Evolutionary conservation across 129 eudicot genomes (phyloP).

Genomic region (Ambrosia trifida): DNA sequence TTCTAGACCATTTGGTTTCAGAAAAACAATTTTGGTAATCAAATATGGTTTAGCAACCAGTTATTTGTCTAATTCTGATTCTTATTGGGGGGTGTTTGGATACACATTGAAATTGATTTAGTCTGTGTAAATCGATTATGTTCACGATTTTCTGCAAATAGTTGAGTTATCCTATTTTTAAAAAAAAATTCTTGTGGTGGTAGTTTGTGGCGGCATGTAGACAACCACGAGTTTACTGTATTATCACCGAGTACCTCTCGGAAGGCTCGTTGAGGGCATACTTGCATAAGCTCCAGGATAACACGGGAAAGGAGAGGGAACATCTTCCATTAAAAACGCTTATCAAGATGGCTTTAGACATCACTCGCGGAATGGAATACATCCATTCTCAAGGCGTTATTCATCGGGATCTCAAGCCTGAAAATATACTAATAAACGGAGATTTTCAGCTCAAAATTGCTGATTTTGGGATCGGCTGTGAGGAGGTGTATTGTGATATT

Average conservation of each 20-base stretch:
- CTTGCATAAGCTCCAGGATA: constrained; percentile 78
- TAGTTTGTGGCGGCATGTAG: constrained; percentile 82
- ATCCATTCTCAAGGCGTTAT: constrained; percentile 87
- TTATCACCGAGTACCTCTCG: constrained; percentile 77
- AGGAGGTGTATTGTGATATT: constrained; percentile 64
- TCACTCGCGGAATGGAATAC: constrained; percentile 89
- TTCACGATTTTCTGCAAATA: neutral
- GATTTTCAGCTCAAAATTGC: constrained; percentile 82
- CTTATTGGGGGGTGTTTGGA: neutral
- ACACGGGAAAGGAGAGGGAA: constrained; percentile 34
- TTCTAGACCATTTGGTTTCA: too few species aligned
- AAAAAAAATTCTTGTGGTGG: neutral
- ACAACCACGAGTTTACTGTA: constrained; percentile 77
- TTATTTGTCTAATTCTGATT: too few species aligned
- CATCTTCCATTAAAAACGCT: constrained; percentile 54
- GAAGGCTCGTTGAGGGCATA: constrained; percentile 88
- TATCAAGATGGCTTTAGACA: constrained; percentile 69
- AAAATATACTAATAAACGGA: constrained; percentile 66
- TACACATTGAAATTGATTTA: neutral
- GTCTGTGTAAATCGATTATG: neutral
- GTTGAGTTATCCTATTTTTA: neutral
- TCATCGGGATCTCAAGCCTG: constrained; percentile 93
- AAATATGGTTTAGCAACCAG: too few species aligned
- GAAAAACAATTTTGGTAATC: too few species aligned
- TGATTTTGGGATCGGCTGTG: constrained; percentile 94